A percentile compares a stretch with the other conserved stretches of the same genome.
Evolutionary conservation across 352 stramenopile species (phyloP).

Genomic region (Pythium biforme): DNA sequence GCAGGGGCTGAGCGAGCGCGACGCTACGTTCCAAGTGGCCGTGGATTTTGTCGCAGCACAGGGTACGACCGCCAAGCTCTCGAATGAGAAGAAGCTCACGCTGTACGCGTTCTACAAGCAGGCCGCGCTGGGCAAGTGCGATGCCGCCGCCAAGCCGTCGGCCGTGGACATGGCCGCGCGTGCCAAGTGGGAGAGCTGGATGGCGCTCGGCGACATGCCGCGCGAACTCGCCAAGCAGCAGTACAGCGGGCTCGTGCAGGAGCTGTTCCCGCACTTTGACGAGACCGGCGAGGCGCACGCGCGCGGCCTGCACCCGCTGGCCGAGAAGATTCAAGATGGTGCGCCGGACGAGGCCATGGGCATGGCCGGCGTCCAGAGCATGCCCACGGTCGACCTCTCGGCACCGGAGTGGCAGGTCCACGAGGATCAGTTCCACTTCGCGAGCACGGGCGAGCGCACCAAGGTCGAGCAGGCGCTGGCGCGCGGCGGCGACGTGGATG

Average conservation of each 20-base stretch:
- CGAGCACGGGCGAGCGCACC: conserved; percentile 57
- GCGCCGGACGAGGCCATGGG: conserved; percentile 26
- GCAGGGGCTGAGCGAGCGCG: conserved; percentile 57
- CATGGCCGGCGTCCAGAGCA: conserved; percentile 62
- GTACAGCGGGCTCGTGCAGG: conserved; percentile 68
- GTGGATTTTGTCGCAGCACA: conserved; percentile 60
- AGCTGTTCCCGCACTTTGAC: conserved; percentile 71
- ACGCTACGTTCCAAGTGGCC: conserved; percentile 70
- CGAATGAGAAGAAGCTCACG: conserved; percentile 69
- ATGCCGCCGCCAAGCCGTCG: conserved; percentile 48
- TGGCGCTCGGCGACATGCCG: conserved; percentile 54
- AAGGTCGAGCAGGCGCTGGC: conserved; percentile 48
- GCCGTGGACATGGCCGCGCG: conserved; percentile 60
- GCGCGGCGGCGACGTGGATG: conserved; percentile 42
- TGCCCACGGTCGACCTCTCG: conserved; percentile 72
- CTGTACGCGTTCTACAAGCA: conserved; percentile 86
- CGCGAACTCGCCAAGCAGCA: conserved; percentile 56
- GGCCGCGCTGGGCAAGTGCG: conserved; percentile 59
- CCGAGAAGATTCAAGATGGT: conserved; percentile 17
- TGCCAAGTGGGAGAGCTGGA: conserved; percentile 81
- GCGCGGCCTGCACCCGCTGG: conserved; percentile 13
- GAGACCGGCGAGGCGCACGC: conserved; percentile 27
- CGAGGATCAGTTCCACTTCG: conserved; percentile 71
- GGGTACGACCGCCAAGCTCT: conserved; percentile 47
- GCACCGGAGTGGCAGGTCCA: conserved; percentile 76